Conservation (phyloP, 441 rosid genomes). For the Adansonia rubrostipa region DNA sequence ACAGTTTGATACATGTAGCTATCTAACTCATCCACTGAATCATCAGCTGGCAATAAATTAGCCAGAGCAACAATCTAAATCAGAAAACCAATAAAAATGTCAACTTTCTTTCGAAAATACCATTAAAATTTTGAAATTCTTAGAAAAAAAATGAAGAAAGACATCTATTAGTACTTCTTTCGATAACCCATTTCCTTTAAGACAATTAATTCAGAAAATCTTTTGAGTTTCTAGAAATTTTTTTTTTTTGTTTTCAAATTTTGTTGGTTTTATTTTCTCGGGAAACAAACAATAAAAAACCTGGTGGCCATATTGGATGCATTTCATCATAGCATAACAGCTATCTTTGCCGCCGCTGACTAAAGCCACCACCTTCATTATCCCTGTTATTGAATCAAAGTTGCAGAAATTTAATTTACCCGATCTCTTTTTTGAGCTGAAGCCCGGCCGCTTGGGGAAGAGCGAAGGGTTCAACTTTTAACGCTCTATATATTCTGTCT, state of each 20-base stretch:
- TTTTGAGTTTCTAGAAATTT: background rate
- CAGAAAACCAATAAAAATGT: slow-evolving; percentile 10
- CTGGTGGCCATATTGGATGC: slow-evolving; percentile 74
- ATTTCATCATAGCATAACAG: slow-evolving; percentile 81
- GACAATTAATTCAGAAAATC: background rate
- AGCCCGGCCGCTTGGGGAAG: background rate
- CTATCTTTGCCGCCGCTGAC: slow-evolving; percentile 91
- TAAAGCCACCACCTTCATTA: slow-evolving; percentile 83
- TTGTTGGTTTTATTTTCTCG: background rate
- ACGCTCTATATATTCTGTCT: background rate
- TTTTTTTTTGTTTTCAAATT: background rate
- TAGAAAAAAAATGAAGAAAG: background rate
- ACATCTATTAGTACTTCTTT: background rate
- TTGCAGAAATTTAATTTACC: background rate
- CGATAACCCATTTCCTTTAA: background rate
- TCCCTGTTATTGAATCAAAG: background rate
- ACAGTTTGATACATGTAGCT: slow-evolving; percentile 98
- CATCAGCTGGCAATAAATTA: slow-evolving; percentile 83
- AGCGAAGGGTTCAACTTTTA: background rate
- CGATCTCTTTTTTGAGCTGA: background rate
- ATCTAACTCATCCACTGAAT: slow-evolving; percentile 85
- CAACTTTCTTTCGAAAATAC: background rate
- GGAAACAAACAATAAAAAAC: slow-evolving; percentile 34
- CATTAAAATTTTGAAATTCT: background rate
- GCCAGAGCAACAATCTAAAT: slow-evolving; percentile 87